A percentile compares a stretch with the other conserved stretches of the same genome.
phyloP scores from a whole-genome alignment of 257 asterid species.

The Solanum stenotomum region DNA sequence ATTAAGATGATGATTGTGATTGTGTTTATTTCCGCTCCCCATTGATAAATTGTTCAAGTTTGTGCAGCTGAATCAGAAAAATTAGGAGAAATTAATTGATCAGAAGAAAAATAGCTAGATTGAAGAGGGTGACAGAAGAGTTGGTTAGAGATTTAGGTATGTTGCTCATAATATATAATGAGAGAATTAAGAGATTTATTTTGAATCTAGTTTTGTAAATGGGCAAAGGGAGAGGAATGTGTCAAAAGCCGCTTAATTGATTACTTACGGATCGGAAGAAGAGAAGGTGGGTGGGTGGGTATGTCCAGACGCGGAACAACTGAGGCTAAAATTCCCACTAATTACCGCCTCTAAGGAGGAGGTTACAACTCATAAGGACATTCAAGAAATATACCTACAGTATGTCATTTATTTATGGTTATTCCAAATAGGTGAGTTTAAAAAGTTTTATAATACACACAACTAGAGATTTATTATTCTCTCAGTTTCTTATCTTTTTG shows the following conservation, averaged over 20 bases:
- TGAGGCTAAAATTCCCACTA: background rate
- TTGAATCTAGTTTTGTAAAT: no score
- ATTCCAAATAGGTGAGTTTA: no score
- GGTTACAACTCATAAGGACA: no score
- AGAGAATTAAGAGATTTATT: no score
- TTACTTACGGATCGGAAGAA: background rate
- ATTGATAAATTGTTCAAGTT: background rate
- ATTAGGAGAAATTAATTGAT: background rate
- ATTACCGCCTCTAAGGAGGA: background rate
- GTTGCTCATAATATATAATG: conserved; percentile 45
- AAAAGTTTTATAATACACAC: no score
- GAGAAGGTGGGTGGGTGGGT: background rate
- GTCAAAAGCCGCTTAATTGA: background rate
- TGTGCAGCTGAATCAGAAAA: background rate
- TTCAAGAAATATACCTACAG: no score
- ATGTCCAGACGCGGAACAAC: background rate
- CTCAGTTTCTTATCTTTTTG: no score
- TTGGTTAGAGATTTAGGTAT: conserved; percentile 63
- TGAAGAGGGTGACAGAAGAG: conserved; percentile 54
- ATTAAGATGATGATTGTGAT: conserved; percentile 9
- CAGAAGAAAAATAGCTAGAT: conserved; percentile 69
- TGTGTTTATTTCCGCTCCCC: conserved; percentile 41
- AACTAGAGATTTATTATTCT: no score
- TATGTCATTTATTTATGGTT: no score
- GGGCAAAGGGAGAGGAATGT: background rate